phyloP scores from a whole-genome alignment of 495 filamentous ascomycete genomes.

The Penicillium egyptiacum region DNA sequence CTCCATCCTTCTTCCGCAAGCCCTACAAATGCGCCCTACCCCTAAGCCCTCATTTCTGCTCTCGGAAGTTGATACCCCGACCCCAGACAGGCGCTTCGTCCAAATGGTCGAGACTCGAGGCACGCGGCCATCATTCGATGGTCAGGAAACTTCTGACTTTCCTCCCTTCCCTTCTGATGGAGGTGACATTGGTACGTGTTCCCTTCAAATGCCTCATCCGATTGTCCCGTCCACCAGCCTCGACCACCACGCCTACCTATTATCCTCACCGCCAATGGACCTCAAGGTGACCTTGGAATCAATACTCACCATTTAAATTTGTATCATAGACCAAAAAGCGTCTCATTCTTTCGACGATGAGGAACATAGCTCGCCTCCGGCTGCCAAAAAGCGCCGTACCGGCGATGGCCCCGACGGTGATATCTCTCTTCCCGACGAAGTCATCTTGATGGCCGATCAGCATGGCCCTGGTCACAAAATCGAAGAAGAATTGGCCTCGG shows the following conservation, averaged over 20 bases:
- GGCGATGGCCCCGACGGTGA: conserved; percentile 34
- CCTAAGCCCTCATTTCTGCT: conserved; percentile 57
- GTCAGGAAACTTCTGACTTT: conserved; percentile 30
- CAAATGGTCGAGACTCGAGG: conserved; percentile 40
- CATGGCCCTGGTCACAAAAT: conserved; percentile 39
- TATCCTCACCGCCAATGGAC: background rate
- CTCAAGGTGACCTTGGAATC: conserved; percentile 3
- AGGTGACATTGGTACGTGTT: conserved; percentile 40
- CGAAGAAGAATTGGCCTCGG: conserved; percentile 46
- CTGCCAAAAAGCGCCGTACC: conserved; percentile 46
- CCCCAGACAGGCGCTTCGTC: conserved; percentile 22
- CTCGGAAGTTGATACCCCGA: conserved; percentile 42
- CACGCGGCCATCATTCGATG: conserved; percentile 34
- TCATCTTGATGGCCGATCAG: conserved; percentile 23
- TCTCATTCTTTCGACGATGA: conserved; percentile 38
- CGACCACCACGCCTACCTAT: conserved; percentile 5
- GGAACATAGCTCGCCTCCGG: conserved; percentile 37
- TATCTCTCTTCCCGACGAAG: conserved; percentile 17
- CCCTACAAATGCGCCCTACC: conserved; percentile 48
- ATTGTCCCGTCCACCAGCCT: conserved; percentile 8
- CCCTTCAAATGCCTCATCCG: conserved; percentile 3
- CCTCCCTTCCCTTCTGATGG: conserved; percentile 34
- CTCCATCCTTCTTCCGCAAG: conserved; percentile 21
- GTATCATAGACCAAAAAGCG: conserved; percentile 30
- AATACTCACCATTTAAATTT: conserved; percentile 3